A percentile compares a stretch with the other conserved stretches of the same genome.
Conservation (phyloP, 1,139 yeast genomes). For the Blastobotrys ciferrii region DNA sequence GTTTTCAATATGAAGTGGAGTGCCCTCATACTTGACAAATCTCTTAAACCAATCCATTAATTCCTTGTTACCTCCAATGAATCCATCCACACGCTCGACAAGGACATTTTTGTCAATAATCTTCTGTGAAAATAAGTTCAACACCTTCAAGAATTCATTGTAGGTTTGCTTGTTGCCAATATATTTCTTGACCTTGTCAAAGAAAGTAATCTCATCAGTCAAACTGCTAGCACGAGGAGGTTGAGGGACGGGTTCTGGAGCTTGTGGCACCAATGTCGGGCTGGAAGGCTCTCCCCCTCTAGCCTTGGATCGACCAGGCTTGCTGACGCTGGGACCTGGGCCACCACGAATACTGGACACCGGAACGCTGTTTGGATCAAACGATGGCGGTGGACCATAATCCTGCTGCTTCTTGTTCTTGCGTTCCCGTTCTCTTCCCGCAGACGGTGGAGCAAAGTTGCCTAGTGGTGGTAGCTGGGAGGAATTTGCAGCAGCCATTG, state of each 20-base stretch:
- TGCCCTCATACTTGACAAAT: conserved; percentile 79
- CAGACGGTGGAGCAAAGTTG: conserved; percentile 76
- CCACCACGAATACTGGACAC: conserved; percentile 39
- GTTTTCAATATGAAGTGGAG: conserved; percentile 68
- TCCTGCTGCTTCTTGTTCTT: conserved; percentile 20
- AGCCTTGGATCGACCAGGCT: conserved; percentile 8
- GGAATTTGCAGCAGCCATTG: conserved; percentile 9
- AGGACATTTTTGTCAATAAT: conserved; percentile 79
- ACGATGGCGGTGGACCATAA: conserved; percentile 15
- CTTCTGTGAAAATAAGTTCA: conserved; percentile 85
- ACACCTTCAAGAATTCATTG: conserved; percentile 82
- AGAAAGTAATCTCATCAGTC: conserved; percentile 82
- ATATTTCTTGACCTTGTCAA: conserved; percentile 87
- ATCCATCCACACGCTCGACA: conserved; percentile 81
- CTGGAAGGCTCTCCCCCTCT: conserved; percentile 25
- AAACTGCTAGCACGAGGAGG: conserved; percentile 51
- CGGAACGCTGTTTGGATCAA: conserved; percentile 34
- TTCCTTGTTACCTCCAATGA: conserved; percentile 77
- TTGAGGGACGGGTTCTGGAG: conserved; percentile 79
- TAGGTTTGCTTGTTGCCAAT: conserved; percentile 88
- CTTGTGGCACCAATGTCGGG: conserved; percentile 79
- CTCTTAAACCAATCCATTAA: conserved; percentile 86
- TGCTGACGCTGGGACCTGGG: conserved; percentile 14
- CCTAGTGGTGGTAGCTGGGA: conserved; percentile 83
- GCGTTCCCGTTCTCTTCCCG: conserved; percentile 11